Conservation (phyloP, 2,329 filamentous ascomycete species). For the Rutstroemia sp. region DNA sequence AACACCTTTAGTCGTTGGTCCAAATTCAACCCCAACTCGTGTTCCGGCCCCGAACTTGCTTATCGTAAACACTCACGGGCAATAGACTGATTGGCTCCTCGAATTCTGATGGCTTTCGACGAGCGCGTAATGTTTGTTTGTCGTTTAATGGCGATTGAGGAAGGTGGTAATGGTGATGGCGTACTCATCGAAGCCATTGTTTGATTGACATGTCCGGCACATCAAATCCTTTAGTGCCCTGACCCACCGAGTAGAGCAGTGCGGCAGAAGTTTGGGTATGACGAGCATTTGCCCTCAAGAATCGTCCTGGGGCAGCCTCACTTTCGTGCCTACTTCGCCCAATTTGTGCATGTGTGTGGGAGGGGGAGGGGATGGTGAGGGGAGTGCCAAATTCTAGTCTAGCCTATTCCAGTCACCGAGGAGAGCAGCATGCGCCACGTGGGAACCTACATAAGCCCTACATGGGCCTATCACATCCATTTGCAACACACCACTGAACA, state of each 20-base stretch:
- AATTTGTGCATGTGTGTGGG: not conserved
- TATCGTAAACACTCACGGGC: not conserved
- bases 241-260: not conserved
- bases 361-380: too few relatives aligned
- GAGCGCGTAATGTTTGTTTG: not conserved
- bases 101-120: not conserved
- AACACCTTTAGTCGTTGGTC: not conserved
- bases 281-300: not conserved
- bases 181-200: not conserved
- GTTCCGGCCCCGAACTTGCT: not conserved
- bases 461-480: not conserved
- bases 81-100: not conserved
- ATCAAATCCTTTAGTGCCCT: not conserved
- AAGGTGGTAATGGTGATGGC: not conserved
- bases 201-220: not conserved
- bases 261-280: not conserved
- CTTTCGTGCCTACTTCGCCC: conserved; percentile 3
- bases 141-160: not conserved
- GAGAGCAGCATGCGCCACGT: not conserved
- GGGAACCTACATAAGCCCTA: not conserved
- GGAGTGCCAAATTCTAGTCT: not conserved
- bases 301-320: conserved; percentile 10
- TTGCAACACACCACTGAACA: not conserved
- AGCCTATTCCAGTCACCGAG: not conserved
- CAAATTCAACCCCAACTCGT: not conserved